Base-by-base conservation (phyloP, 2,329 filamentous ascomycete genomes). In the Aspergillus luchuensis region DNA sequence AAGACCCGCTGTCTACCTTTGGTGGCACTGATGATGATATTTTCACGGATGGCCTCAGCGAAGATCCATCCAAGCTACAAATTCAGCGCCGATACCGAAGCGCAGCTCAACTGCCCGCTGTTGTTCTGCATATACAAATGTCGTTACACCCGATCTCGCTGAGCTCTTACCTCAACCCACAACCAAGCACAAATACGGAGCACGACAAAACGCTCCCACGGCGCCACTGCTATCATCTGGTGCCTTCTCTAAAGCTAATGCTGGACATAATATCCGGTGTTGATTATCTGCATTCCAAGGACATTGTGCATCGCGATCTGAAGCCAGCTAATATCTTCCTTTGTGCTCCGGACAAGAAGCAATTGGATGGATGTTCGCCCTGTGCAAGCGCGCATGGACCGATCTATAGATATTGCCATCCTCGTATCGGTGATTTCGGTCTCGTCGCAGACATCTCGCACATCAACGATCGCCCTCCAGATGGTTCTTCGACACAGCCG, bases 311-410 rank as follows among this genome's bases (percentile, higher is more conserved):
- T 67, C 84, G 87, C 8, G 88, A 90, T 67, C 78, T 90, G 21
- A 90, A 90, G 67, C 88, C 88, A 0, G 85, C 84, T 3, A 90
- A 90, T 65, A 84, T 90, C 28, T 89, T 90, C 72, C 76, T 90
- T 0, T 84, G 83, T 2, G 75, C 77, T 0, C 72, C 79, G 4
- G 80, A 82, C 17, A 80, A 77, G 19, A 75, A 82, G n/a, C 74
- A 83, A 47, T 67, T 83, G 1, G 74, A 77, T 1, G 71, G 66
- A 0, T 87, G 85, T 65, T 65, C 67, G 8, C 66, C 77, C 1
- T 89, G 85, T 60, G 65, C 67, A 30, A 62, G 56, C 8, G 64
- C 67, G 6, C 60, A 69, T 8, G 68, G 68, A 2, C 60, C 67
- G 2, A 66, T 68, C 4, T 59, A 66, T 21, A 67, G 80, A 13